Evolutionary conservation across 2,329 filamentous ascomycete genomes (phyloP).

Genomic region (Nemania abortiva): DNA sequence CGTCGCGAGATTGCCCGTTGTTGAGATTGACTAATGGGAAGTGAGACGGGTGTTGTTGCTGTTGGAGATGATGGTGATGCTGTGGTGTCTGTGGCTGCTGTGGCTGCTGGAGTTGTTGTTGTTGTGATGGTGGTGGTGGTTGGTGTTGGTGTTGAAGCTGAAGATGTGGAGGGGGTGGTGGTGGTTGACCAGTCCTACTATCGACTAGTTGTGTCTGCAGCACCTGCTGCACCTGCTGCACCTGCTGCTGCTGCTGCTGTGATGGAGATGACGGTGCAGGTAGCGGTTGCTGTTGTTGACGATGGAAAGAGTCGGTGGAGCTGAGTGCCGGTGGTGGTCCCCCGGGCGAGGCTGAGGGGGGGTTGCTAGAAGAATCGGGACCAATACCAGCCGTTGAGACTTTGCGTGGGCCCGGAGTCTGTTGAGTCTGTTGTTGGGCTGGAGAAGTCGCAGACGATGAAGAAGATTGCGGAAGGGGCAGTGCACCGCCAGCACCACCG

Average conservation of each 20-base stretch:
- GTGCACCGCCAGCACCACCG: constrained; percentile 47
- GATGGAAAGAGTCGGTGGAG: constrained; percentile 62
- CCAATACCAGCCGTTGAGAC: constrained; percentile 45
- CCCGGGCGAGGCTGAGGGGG: constrained; percentile 61
- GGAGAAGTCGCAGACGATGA: constrained; percentile 41
- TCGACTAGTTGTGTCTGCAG: constrained; percentile 38
- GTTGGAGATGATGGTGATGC: constrained; percentile 42
- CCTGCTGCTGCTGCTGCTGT: constrained; percentile 45
- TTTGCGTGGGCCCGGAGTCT: constrained; percentile 42
- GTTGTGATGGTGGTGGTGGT: constrained; percentile 48
- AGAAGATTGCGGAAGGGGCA: constrained; percentile 46
- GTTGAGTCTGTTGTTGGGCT: too few relatives aligned
- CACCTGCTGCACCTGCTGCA: constrained; percentile 44
- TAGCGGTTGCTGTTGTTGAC: constrained; percentile 39
- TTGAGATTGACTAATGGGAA: constrained; percentile 40
- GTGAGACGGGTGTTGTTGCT: constrained; percentile 45
- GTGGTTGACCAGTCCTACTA: constrained; percentile 38
- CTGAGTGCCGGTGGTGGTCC: constrained; percentile 54
- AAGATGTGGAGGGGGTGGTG: constrained; percentile 42
- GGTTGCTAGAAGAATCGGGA: constrained; percentile 46
- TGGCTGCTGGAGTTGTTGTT: constrained; percentile 48
- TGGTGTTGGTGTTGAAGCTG: constrained; percentile 40
- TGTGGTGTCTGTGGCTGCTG: constrained; percentile 34
- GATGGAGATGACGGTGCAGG: constrained; percentile 10
- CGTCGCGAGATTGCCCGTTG: constrained; percentile 47